Evolutionary conservation across 2,329 filamentous ascomycete genomes (phyloP).

Genomic region (Penicillium janthinellum): DNA sequence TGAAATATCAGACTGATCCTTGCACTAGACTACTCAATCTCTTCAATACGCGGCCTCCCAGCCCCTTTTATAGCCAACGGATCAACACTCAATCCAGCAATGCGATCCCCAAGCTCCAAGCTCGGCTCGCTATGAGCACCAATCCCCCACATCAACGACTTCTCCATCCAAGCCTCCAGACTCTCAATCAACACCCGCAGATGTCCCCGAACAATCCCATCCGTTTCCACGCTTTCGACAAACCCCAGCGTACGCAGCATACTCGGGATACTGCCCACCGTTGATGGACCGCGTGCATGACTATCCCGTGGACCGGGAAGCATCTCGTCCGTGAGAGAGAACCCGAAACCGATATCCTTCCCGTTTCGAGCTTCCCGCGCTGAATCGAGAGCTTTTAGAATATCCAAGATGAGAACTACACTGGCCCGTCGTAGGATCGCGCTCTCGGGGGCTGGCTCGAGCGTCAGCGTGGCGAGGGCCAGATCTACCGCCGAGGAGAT

Average conservation of each 20-base stretch:
- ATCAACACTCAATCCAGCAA: conserved; percentile 43
- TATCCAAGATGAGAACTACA: conserved; percentile 43
- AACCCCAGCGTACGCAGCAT: conserved; percentile 41
- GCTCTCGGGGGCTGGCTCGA: conserved; percentile 40
- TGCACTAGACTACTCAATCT: conserved; percentile 40
- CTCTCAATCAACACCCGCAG: conserved; percentile 44
- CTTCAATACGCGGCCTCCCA: conserved; percentile 41
- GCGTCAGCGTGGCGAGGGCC: conserved; percentile 41
- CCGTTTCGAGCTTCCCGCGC: conserved; percentile 35
- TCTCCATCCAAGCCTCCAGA: conserved; percentile 47
- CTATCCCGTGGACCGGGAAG: background rate
- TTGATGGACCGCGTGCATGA: conserved; percentile 18
- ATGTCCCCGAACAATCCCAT: conserved; percentile 44
- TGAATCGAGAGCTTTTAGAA: conserved; percentile 43
- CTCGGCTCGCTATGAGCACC: conserved; percentile 28
- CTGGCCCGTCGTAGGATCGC: conserved; percentile 48
- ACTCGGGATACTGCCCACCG: conserved; percentile 42
- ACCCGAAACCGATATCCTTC: conserved; percentile 41
- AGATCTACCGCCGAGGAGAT: conserved; percentile 43
- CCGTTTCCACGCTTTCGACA: conserved; percentile 43
- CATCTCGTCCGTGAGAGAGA: conserved; percentile 35
- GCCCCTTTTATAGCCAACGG: conserved; percentile 31
- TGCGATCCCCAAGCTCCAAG: conserved; percentile 40
- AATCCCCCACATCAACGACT: conserved; percentile 45
- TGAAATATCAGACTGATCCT: too few relatives aligned